Evolutionary conservation across 2,329 filamentous ascomycete genomes (phyloP).

Genomic region (Podosphaera aphanis): DNA sequence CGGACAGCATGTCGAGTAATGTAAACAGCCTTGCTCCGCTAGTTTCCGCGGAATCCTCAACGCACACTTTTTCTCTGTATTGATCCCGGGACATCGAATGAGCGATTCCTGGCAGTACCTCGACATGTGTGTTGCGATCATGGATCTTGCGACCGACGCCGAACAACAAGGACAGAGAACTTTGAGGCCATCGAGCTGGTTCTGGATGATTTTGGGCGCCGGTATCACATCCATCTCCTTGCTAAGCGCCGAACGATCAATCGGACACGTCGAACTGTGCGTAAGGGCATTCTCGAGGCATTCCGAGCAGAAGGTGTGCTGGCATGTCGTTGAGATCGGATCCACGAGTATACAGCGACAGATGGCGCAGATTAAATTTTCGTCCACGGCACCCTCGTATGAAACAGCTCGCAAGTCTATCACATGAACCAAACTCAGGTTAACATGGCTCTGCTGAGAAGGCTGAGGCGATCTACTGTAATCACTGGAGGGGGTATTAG

Average conservation of each 20-base stretch:
- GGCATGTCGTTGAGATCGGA: constrained; percentile 36
- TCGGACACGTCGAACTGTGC: constrained; percentile 26
- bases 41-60: constrained; percentile 28
- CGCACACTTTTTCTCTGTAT: constrained; percentile 23
- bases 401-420: constrained; percentile 17
- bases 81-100: constrained; percentile 26
- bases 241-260: constrained; percentile 27
- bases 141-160: constrained; percentile 26
- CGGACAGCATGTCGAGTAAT: constrained; percentile 26
- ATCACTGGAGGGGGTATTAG: constrained; percentile 4
- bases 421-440: constrained; percentile 7
- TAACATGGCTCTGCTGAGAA: neutral
- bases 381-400: constrained; percentile 16
- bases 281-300: constrained; percentile 26
- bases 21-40: constrained; percentile 28
- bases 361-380: constrained; percentile 20
- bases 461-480: constrained; percentile 2
- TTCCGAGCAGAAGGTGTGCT: constrained; percentile 39
- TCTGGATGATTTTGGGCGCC: constrained; percentile 25
- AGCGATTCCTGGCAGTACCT: constrained; percentile 31
- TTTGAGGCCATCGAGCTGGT: constrained; percentile 34
- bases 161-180: constrained; percentile 37
- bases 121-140: constrained; percentile 30
- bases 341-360: constrained; percentile 37
- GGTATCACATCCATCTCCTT: constrained; percentile 14